phyloP scores from a whole-genome alignment of 176 grass and related monocot species.

The Eleusine indica region DNA sequence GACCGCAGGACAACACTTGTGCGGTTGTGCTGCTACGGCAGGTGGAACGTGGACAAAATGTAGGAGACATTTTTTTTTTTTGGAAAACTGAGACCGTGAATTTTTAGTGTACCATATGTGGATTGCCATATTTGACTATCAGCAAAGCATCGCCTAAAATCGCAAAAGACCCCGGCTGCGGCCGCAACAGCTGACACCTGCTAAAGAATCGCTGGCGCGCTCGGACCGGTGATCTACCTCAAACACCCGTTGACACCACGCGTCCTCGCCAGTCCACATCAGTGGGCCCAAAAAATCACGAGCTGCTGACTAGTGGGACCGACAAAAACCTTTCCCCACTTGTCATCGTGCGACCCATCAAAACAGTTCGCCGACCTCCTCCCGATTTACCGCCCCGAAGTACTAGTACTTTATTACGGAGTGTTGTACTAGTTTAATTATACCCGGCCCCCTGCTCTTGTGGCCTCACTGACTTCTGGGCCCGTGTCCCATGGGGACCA shows the following conservation, averaged over 20 bases:
- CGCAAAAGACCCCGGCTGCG: not conserved
- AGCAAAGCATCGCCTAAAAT: not conserved
- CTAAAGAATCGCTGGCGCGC: not conserved
- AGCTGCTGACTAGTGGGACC: not conserved
- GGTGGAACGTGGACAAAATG: not conserved
- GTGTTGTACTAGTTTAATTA: not conserved
- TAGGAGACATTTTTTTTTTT: too few species aligned
- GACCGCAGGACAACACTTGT: too few species aligned
- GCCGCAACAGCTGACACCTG: not conserved
- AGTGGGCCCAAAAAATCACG: not conserved
- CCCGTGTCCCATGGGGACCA: accelerated
- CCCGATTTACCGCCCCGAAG: not conserved
- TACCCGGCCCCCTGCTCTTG: not conserved
- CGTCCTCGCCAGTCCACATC: not conserved
- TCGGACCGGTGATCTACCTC: slow-evolving; percentile 15
- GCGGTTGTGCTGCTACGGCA: not conserved
- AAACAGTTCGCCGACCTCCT: slow-evolving; percentile 11
- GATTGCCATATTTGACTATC: not conserved
- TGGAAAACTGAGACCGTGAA: not conserved
- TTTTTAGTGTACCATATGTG: not conserved
- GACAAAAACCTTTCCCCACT: not conserved
- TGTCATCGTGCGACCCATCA: not conserved
- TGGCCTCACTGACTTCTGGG: slow-evolving; percentile 15
- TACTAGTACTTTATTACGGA: not conserved
- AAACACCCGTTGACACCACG: slow-evolving; percentile 2